Evolutionary conservation across 768 basidiomycete genomes (phyloP).

Genomic region (Boletus reticuloceps): DNA sequence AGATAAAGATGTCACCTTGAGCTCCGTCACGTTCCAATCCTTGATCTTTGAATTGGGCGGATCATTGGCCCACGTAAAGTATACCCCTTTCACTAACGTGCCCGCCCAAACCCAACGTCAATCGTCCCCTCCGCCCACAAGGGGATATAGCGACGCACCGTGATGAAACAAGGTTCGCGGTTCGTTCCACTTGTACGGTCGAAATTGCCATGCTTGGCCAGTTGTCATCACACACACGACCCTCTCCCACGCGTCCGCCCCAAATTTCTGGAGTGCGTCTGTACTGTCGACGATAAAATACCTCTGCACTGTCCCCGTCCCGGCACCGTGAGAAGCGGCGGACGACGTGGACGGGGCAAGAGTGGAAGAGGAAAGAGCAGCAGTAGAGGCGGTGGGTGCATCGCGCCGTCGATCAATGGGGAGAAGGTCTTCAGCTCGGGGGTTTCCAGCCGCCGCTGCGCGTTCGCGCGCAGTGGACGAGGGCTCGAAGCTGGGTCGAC

Average conservation of each 20-base stretch:
- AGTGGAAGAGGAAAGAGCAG: constrained; percentile 7
- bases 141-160: constrained; percentile 43
- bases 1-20: constrained; percentile 55
- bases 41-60: constrained; percentile 85
- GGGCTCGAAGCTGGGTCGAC: constrained; percentile 57
- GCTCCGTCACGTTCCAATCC: constrained; percentile 96
- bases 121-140: neutral
- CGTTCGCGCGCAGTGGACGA: constrained; percentile 73
- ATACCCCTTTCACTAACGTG: constrained; percentile 83
- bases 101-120: neutral
- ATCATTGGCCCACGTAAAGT: constrained; percentile 93
- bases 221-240: constrained; percentile 99
- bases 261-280: constrained; percentile 90
- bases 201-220: constrained; percentile 97
- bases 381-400: constrained; percentile 24
- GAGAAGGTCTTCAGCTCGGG: constrained; percentile 78
- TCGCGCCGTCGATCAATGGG: constrained; percentile 87
- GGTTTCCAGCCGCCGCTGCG: constrained; percentile 66
- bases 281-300: constrained; percentile 92
- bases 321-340: constrained; percentile 23
- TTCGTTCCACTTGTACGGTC: constrained; percentile 95
- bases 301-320: constrained; percentile 39
- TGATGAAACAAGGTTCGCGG: constrained; percentile 91
- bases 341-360: neutral
- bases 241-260: constrained; percentile 91